Percentiles rank a stretch among this genome's conserved stretches.
Evolutionary conservation across 2,329 filamentous ascomycete genomes (phyloP).

Genomic region (Botryotinia calthae): DNA sequence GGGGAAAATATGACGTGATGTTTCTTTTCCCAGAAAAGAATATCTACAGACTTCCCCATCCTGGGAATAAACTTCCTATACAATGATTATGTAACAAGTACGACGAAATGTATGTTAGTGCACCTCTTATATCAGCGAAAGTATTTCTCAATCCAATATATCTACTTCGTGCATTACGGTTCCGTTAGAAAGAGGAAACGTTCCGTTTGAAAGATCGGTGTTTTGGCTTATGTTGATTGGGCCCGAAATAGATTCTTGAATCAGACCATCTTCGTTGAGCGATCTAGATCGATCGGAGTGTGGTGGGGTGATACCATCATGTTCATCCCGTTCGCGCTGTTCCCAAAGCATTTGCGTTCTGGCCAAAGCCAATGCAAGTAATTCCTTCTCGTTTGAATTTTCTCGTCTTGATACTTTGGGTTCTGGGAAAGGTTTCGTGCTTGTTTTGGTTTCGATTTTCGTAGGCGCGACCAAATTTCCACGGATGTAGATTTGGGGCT

Average conservation of each 20-base stretch:
- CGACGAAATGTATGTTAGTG: not conserved
- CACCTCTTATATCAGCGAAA: not conserved
- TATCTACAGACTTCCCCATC: not conserved
- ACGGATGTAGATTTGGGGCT: conserved; percentile 58
- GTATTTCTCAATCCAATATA: not conserved
- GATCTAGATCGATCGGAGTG: conserved; percentile 36
- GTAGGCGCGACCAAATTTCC: conserved; percentile 47
- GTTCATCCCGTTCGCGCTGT: conserved; percentile 43
- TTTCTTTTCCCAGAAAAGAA: not conserved
- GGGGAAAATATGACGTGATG: not conserved
- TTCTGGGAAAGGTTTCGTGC: conserved; percentile 53
- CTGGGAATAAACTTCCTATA: not conserved
- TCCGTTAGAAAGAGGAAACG: conserved; percentile 1
- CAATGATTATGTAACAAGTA: conserved; percentile 1
- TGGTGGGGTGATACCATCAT: conserved; percentile 37
- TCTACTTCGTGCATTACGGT: not conserved
- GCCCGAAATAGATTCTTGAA: conserved; percentile 11
- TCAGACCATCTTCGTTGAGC: conserved; percentile 25
- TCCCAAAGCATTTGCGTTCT: conserved; percentile 53
- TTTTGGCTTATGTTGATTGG: not conserved
- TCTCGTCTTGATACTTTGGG: conserved; percentile 52
- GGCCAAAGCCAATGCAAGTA: conserved; percentile 53
- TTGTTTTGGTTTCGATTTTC: conserved; percentile 46
- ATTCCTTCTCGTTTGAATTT: conserved; percentile 56
- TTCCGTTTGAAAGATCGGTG: conserved; percentile 7